Evolutionary conservation across 805 yeast genomes (phyloP), one percentile per base, ranked within the genome.

Genomic region (Candida qinlingensis): DNA sequence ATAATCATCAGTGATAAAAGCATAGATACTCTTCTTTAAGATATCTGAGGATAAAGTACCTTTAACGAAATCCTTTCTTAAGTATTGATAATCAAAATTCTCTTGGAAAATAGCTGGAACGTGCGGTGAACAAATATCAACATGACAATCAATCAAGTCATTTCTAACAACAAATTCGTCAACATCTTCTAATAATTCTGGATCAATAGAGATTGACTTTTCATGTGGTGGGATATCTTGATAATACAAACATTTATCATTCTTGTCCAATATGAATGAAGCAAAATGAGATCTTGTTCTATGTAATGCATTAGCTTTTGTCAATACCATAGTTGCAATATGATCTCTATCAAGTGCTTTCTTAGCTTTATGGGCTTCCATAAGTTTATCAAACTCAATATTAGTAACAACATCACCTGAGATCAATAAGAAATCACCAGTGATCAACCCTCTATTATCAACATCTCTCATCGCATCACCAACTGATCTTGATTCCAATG

Each of bases 401-500:
- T 94, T 94, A 39, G 96, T 85, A n/a, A 94, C 88, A 19, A 92
- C 95, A 65, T 94, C 99, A 52, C 99, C 99, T 7, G 95, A 81
- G 33, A 94, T 87, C 36, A 94, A 73, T 48, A 94, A 70, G 60
- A 94, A 94, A 66, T 94, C 99, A 11, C 95, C 91, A 1, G 87
- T 81, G 45, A 94, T 87, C 49, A 92, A 71, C 6, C 97, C 97
- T 58, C 96, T 75, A 52, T 87, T 83, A 65, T 94, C 99, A 50
- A 94, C 71, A 62, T 92, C 98, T 65, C 99, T 78, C 96, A 94
- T 87, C 25, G 96, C 95, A 69, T 94, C 99, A 56, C 99, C 99
- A 9, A 92, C 96, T 29, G 96, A 87, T 65, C 91, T 72, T 9
- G 94, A 83, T 65, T 92, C 97, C 42, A 89, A 80, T 27, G 95